A percentile compares a stretch with the other conserved stretches of the same genome.
phyloP scores from a whole-genome alignment of 208 protist species.

The Leishmania lainsoni region DNA sequence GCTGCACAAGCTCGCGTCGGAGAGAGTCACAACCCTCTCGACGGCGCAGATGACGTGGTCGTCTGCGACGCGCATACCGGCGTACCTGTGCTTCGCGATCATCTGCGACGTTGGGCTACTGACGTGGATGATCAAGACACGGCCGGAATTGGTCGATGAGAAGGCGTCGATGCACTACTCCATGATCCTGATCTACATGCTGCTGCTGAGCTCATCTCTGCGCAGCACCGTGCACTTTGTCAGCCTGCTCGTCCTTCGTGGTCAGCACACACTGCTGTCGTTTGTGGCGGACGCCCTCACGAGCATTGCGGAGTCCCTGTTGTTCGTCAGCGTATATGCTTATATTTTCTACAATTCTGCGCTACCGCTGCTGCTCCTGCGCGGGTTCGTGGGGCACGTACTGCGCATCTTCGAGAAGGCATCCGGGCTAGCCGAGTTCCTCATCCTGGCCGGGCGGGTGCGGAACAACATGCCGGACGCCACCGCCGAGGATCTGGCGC shows the following conservation, averaged over 20 bases:
- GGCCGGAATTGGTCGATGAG: conserved; percentile 22
- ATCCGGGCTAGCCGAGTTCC: conserved; percentile 41
- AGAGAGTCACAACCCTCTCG: conserved; percentile 50
- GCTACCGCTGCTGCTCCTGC: conserved; percentile 58
- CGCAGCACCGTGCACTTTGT: conserved; percentile 31
- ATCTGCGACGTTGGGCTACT: conserved; percentile 23
- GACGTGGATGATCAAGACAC: conserved; percentile 24
- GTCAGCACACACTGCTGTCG: conserved; percentile 37
- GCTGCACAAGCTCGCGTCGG: conserved; percentile 66
- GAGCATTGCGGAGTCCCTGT: conserved; percentile 38
- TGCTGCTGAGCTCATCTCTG: conserved; percentile 30
- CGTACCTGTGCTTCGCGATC: conserved; percentile 33
- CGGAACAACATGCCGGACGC: conserved; percentile 40
- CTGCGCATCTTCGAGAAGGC: conserved; percentile 45
- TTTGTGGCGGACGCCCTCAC: conserved; percentile 43
- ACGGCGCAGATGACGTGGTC: conserved; percentile 25
- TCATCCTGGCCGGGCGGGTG: conserved; percentile 40
- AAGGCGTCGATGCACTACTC: conserved; percentile 33
- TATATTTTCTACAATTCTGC: conserved; percentile 46
- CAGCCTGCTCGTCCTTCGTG: conserved; percentile 25
- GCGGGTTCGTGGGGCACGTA: conserved; percentile 39
- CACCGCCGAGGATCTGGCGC: conserved; percentile 56
- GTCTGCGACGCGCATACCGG: conserved; percentile 25
- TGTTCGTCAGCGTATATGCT: conserved; percentile 55
- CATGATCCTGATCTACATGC: conserved; percentile 38